These are phyloP conservation scores for Colletotrichum melonis DNA, from an alignment of 2,329 filamentous ascomycete species.

Conservation along the genomic window DNA sequence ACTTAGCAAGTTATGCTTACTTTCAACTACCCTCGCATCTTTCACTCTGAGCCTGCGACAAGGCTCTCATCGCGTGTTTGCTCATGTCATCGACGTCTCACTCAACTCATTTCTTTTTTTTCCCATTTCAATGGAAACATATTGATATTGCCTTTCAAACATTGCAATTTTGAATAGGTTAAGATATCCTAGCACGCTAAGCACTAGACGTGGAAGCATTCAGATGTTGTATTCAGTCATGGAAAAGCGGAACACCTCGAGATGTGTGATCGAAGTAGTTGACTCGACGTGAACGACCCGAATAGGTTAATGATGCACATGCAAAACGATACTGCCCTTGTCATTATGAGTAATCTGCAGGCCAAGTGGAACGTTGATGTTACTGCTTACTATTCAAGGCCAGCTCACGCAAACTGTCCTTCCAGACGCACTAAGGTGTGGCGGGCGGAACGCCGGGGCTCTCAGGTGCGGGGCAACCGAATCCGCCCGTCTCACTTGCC, in stretches of 20 bases:
- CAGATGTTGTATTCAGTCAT: neutral
- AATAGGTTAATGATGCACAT: neutral
- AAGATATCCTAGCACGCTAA: neutral
- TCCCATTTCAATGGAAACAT: neutral
- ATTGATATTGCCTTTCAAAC: neutral
- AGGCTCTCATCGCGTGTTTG: neutral
- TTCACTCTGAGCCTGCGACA: neutral
- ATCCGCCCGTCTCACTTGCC: neutral
- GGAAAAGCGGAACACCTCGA: neutral
- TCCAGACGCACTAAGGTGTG: neutral
- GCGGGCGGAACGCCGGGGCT: neutral
- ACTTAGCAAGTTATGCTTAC: neutral
- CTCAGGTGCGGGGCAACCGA: conserved; percentile 3
- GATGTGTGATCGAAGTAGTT: neutral
- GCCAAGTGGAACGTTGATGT: neutral
- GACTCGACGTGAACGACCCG: neutral
- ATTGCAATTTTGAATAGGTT: neutral
- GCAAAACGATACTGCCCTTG: neutral
- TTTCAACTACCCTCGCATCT: neutral
- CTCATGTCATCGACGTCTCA: neutral
- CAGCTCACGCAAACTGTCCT: neutral
- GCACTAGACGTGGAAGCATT: neutral
- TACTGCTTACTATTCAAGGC: neutral
- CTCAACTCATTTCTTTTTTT: neutral
- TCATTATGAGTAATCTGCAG: neutral